Conservation (phyloP, 116 monocot genomes). For the Phalaenopsis hybrid region DNA sequence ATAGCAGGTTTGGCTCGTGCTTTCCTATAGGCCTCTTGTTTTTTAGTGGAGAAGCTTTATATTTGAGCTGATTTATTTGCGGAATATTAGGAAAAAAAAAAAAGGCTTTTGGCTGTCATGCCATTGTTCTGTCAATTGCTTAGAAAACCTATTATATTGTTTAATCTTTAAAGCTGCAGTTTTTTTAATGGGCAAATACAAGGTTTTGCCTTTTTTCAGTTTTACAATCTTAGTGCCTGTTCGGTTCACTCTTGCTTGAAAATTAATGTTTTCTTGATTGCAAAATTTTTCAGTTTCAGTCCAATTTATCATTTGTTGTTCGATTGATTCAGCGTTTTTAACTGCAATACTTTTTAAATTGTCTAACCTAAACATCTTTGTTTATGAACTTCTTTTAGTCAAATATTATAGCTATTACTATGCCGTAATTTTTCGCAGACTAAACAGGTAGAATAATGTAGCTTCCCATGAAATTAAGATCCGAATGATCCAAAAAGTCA, state of each 20-base stretch:
- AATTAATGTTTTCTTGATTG: background rate
- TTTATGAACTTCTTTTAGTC: background rate
- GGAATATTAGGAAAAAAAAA: too few species aligned
- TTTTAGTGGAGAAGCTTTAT: too few species aligned
- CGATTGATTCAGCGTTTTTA: background rate
- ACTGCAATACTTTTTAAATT: background rate
- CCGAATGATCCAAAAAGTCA: background rate
- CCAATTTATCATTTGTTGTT: background rate
- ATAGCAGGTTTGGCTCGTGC: slow-evolving; percentile 63
- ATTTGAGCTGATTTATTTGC: too few species aligned
- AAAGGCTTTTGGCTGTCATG: too few species aligned
- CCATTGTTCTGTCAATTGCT: background rate
- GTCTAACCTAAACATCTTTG: background rate
- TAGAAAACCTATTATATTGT: background rate
- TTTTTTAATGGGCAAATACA: background rate
- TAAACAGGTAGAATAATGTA: background rate
- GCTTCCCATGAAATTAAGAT: background rate
- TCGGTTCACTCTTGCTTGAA: background rate
- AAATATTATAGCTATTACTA: background rate
- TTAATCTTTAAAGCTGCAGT: background rate
- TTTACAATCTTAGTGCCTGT: background rate
- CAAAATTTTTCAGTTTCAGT: background rate
- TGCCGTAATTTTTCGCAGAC: background rate
- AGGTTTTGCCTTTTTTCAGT: background rate
- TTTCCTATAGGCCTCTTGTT: background rate